Percentiles rank a stretch among this genome's conserved stretches.
Evolutionary conservation across 352 stramenopile genomes (phyloP).

Genomic region (Pythium dissimile): DNA sequence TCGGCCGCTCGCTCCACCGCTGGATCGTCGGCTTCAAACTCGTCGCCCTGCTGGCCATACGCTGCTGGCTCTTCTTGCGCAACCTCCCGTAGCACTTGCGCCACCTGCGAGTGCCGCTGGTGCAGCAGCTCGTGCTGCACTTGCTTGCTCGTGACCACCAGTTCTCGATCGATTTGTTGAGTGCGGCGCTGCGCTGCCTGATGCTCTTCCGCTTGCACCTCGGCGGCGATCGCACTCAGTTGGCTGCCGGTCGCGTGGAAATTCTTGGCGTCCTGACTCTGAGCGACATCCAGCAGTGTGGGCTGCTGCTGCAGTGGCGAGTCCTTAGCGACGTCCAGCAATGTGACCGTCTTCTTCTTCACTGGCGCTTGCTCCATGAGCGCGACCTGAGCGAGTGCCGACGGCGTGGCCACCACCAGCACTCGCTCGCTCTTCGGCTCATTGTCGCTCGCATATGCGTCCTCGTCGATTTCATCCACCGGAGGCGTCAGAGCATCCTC

Average conservation of each 20-base stretch:
- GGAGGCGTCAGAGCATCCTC: background rate
- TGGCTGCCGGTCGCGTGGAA: constrained; percentile 6
- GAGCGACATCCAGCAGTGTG: constrained; percentile 23
- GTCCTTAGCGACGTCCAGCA: constrained; percentile 37
- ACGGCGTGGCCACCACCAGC: background rate
- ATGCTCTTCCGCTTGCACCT: constrained; percentile 41
- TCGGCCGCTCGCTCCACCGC: constrained; percentile 19
- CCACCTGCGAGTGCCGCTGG: constrained; percentile 24
- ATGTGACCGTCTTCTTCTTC: constrained; percentile 2
- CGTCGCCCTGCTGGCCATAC: constrained; percentile 32
- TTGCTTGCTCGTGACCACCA: constrained; percentile 23
- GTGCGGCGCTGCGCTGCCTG: constrained; percentile 11
- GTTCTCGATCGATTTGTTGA: constrained; percentile 21
- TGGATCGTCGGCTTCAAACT: constrained; percentile 48
- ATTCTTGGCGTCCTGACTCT: constrained; percentile 7
- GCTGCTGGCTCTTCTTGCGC: constrained; percentile 38
- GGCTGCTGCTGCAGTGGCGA: constrained; percentile 9
- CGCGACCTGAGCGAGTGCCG: background rate
- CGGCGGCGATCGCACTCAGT: constrained; percentile 28
- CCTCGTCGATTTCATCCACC: constrained; percentile 7
- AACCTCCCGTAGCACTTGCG: constrained; percentile 28
- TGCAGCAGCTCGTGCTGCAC: constrained; percentile 29
- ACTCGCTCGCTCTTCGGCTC: background rate
- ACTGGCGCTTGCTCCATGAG: constrained; percentile 1
- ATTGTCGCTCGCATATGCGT: constrained; percentile 2